Conservation (phyloP, 129 eudicot species). For the Saussurea involucrata region DNA sequence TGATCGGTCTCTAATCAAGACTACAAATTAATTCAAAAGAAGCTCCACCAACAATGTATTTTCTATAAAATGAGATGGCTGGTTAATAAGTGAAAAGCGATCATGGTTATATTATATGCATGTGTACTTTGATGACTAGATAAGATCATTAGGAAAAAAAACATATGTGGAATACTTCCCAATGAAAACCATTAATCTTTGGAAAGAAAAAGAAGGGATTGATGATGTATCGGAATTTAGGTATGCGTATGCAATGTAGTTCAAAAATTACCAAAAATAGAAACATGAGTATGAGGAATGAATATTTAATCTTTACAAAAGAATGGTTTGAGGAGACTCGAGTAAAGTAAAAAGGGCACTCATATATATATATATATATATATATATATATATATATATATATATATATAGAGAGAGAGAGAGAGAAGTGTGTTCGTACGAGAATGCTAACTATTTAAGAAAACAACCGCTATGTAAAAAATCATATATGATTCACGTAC, state of each 20-base stretch:
- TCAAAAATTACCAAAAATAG: not conserved
- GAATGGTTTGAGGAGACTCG: not conserved
- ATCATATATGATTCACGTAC: too few species aligned
- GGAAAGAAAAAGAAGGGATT: not conserved
- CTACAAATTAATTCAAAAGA: not conserved
- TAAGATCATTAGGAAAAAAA: not conserved
- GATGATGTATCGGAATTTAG: not conserved
- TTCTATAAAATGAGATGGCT: not conserved
- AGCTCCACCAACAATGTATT: not conserved
- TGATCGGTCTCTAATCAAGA: not conserved
- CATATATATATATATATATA: not conserved
- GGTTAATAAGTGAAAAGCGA: not conserved
- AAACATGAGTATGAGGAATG: not conserved
- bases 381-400: not conserved
- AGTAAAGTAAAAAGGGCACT: constrained; percentile 9
- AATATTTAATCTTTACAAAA: constrained; percentile 12
- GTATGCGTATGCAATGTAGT: not conserved
- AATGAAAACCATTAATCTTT: not conserved
- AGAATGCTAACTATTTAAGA: too few species aligned
- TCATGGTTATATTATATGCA: not conserved
- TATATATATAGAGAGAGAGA: too few species aligned
- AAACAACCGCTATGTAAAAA: too few species aligned
- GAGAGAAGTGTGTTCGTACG: too few species aligned
- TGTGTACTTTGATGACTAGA: constrained; percentile 6
- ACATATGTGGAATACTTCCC: not conserved